Base-by-base conservation (phyloP, 2,329 filamentous ascomycete genomes). In the Macrophomina tecta region DNA sequence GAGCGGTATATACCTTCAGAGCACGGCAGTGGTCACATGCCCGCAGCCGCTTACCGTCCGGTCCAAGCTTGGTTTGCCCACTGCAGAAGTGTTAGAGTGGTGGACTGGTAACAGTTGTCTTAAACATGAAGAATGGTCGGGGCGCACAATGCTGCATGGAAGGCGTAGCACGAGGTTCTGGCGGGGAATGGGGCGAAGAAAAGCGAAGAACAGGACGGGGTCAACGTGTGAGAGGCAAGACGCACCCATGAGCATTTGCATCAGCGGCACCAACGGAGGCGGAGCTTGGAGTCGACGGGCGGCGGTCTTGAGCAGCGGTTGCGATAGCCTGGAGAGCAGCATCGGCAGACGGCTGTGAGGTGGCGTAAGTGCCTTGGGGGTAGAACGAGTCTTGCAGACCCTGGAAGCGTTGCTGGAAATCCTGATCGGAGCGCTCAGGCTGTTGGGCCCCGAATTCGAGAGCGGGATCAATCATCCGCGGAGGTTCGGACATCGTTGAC, bases 21-120 rank as follows among this genome's bases (percentile, higher is more conserved):
- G 69, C 64, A 38, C 60, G 67, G 58, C 67, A 69, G 51, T 72
- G 51, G 51, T 68, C 62, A 53, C 65, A 67, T 34, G 65, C 58
- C 16, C 65, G 49, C 14, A 64, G 42, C 11, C 65, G 56, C 34
- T 67, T 67, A 46, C 65, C 60, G 32, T 67, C 65, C 30, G 65
- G 64, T 28, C 64, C 64, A 28, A 66, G 64, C 64, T 66, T 66
- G n/a, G 55, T 52, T 34, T 61, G 64, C 11, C 32, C n/a, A 40
- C 64, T 62, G 64, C 55, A 40, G 38, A 23, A 1, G 11, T 23
- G 55, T 66, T 18, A 66, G 64, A 40, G 16, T 16, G 49, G 28
- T 28, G 12, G 34, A 5, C 28, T 30, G 8, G 14, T 55, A 23
- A 11, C 12, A 28, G 36, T 23, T 55, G 49, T 49, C 60, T 63